Base-by-base conservation (phyloP, 2,329 filamentous ascomycete genomes). In the Phoma sp. region DNA sequence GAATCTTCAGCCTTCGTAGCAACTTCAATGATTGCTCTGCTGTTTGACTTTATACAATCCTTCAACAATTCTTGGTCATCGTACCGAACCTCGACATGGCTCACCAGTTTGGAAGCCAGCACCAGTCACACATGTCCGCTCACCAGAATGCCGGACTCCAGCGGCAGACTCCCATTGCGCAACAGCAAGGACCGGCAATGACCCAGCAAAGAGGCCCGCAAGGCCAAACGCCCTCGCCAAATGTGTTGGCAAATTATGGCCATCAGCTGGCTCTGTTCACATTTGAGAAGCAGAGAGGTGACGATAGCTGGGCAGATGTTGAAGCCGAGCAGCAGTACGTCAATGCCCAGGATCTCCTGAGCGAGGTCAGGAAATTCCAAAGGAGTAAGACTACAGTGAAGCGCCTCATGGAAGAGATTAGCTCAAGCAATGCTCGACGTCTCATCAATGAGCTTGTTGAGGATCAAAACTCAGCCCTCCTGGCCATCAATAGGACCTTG, bases 381-480 rank as follows among this genome's bases (percentile, higher is more conserved):
- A 62, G 58, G 11, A 66, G 60, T 25, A 53, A 58, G 7, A 24
- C 36, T 4, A 58, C 60, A 11, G 61, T 69, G 22, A 66, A 61
- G n/a, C 52, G 59, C 14, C 52, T 47, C 6, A 41, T 70, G 33
- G 60, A 66, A 3, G 60, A 64, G 1, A 67, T 73, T 4, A 45
- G 63, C 4, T 71, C 71, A 6, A 41, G 59, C 2, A 68, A 64
- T 35, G 65, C 64, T 30, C 64, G 65, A 24, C 58, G 57, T 2
- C 40, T 66, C 1, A 59, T 73, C 38, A 62, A 69, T 10, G 57
- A 66, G 18, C 64, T 73, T 18, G 65, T 72, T 4, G 55, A 68
- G 13, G 56, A 67, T 4, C 59, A 73, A 47, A 74, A 66, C 27
- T 45, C 55, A 7, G 44, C 48, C 13, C 65, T 73, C 4, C 57